Conservation (phyloP, 73 alveolate genomes). For the Paramecium primaurelia region DNA sequence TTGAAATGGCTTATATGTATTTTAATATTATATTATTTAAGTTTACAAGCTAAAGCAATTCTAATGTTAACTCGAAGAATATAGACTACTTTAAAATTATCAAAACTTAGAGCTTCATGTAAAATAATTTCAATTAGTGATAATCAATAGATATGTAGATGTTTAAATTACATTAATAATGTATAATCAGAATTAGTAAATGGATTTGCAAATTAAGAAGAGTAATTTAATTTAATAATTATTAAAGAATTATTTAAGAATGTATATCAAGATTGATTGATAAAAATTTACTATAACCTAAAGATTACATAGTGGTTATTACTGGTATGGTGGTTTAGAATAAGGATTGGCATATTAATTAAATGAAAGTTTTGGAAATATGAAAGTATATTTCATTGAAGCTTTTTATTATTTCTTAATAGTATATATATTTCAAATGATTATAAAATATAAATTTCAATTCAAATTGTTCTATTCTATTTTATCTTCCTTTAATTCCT, state of each 20-base stretch:
- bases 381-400: neutral
- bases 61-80: neutral
- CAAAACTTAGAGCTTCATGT: slow-evolving; percentile 26
- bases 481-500: neutral
- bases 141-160: neutral
- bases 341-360: slow-evolving; percentile 31
- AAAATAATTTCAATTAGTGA: neutral
- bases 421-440: neutral
- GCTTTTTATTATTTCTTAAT: neutral
- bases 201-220: neutral
- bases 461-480: neutral
- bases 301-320: neutral
- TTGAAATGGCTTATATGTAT: slow-evolving; percentile 38
- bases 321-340: neutral
- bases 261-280: neutral
- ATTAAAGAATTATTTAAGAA: neutral
- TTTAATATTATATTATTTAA: neutral
- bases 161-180: slow-evolving; percentile 3
- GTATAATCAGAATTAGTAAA: neutral
- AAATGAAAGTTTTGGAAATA: neutral
- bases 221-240: neutral
- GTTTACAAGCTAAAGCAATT: neutral
- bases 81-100: neutral
- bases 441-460: neutral
- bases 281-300: neutral